Conservation (phyloP, 2,329 filamentous ascomycete genomes). For the Colletotrichum siamense region DNA sequence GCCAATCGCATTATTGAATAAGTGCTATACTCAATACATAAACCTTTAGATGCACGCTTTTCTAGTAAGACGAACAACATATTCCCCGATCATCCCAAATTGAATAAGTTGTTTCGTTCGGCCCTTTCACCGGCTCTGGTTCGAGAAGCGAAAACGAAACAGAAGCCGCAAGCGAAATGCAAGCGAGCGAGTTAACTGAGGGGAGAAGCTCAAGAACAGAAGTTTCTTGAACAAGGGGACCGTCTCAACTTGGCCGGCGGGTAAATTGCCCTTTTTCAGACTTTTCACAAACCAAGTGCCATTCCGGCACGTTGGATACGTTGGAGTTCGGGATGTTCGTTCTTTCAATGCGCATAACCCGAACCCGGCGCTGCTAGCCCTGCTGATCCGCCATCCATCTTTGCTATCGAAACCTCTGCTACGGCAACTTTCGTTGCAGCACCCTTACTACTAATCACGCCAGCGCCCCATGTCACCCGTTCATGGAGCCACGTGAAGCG, state of each 20-base stretch:
- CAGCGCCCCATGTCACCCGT: neutral
- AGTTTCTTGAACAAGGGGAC: neutral
- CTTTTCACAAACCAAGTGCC: neutral
- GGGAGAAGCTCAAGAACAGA: neutral
- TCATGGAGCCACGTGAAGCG: neutral
- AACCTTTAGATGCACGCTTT: neutral
- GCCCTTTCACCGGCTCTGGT: neutral
- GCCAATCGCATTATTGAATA: neutral
- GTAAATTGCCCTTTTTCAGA: neutral
- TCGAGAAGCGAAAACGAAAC: neutral
- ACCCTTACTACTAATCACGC: neutral
- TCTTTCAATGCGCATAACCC: neutral
- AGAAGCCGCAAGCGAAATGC: neutral
- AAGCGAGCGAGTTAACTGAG: neutral
- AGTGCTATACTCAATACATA: neutral
- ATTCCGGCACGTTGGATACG: neutral
- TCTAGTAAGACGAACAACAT: neutral
- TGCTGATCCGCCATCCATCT: neutral
- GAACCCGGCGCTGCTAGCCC: neutral
- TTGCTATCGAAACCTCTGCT: neutral
- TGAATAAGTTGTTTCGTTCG: neutral
- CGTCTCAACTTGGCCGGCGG: neutral
- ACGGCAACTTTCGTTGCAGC: neutral
- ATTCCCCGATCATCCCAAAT: neutral
- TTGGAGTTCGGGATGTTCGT: neutral